Conservation (phyloP, 2,329 filamentous ascomycete species). For the Juglanconis sp. region DNA sequence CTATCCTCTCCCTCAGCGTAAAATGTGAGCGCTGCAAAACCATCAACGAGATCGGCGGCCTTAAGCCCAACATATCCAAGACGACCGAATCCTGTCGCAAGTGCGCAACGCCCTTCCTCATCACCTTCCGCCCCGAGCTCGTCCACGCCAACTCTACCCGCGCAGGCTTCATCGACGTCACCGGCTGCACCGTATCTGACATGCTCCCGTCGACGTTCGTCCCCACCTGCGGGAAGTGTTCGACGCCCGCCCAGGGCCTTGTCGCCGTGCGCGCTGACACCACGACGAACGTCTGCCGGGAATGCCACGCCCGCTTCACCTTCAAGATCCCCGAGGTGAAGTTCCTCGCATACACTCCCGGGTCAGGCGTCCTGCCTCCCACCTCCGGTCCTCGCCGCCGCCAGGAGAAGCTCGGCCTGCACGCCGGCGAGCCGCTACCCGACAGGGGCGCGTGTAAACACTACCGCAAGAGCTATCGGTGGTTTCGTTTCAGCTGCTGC, state of each 20-base stretch:
- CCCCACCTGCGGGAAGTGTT: slow-evolving; percentile 75
- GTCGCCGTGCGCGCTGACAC: slow-evolving; percentile 71
- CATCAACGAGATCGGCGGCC: slow-evolving; percentile 62
- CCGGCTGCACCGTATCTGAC: slow-evolving; percentile 71
- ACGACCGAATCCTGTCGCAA: slow-evolving; percentile 57
- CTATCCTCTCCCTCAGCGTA: slow-evolving; percentile 63
- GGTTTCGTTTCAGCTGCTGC: slow-evolving; percentile 66
- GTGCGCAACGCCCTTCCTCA: slow-evolving; percentile 50
- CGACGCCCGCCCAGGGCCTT: slow-evolving; percentile 63
- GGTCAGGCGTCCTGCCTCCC: slow-evolving; percentile 33
- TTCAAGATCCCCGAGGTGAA: slow-evolving; percentile 76
- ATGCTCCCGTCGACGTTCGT: slow-evolving; percentile 77
- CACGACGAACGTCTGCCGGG: slow-evolving; percentile 70
- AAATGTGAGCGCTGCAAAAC: slow-evolving; percentile 81
- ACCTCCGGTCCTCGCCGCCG: slow-evolving; percentile 40
- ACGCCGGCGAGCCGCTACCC: slow-evolving; percentile 55
- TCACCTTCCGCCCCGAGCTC: slow-evolving; percentile 62
- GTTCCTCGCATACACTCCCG: slow-evolving; percentile 67
- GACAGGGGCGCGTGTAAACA: slow-evolving; percentile 52
- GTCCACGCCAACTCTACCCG: slow-evolving; percentile 71
- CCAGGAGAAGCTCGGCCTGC: slow-evolving; percentile 54
- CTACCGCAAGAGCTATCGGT: slow-evolving; percentile 57
- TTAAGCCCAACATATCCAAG: slow-evolving; percentile 51
- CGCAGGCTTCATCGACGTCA: slow-evolving; percentile 74
- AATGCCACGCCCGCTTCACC: slow-evolving; percentile 76